These are phyloP conservation scores for Solanum chacoense DNA, from an alignment of 305 asterid genomes.

Conservation along the genomic window DNA sequence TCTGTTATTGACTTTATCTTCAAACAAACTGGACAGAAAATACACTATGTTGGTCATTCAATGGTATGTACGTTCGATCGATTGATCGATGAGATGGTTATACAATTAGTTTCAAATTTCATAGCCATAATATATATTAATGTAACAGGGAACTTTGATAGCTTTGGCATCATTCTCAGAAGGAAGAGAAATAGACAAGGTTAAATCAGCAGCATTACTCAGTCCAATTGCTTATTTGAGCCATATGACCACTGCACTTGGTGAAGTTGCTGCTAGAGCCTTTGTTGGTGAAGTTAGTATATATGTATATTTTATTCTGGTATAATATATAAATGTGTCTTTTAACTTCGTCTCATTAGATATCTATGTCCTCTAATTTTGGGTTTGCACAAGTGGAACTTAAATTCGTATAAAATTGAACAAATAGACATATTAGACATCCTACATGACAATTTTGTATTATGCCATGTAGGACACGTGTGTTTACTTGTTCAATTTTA, in stretches of 20 bases:
- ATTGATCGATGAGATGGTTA: not conserved
- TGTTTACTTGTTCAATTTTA: too few species aligned
- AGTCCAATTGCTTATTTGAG: constrained; percentile 86
- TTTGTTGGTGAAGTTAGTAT: constrained; percentile 64
- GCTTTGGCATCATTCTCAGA: constrained; percentile 74
- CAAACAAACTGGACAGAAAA: constrained; percentile 46
- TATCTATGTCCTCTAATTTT: not conserved
- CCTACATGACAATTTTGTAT: not conserved
- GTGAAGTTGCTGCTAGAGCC: constrained; percentile 41
- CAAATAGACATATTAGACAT: not conserved
- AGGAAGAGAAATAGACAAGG: constrained; percentile 55
- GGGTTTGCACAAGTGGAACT: not conserved
- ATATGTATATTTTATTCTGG: not conserved
- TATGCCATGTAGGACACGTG: not conserved
- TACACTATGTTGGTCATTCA: constrained; percentile 73
- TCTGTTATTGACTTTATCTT: constrained; percentile 33
- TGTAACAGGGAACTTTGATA: constrained; percentile 65
- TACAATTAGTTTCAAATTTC: not conserved
- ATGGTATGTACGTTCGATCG: constrained; percentile 23
- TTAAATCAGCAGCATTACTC: constrained; percentile 63
- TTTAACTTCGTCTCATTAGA: not conserved
- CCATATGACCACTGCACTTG: constrained; percentile 63
- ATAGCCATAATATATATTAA: not conserved
- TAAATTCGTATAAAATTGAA: not conserved
- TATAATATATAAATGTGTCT: not conserved